Evolutionary conservation across 106 monocot genomes (phyloP), one percentile per base, ranked within the genome.

Genomic region (Dendrobium catenatum): DNA sequence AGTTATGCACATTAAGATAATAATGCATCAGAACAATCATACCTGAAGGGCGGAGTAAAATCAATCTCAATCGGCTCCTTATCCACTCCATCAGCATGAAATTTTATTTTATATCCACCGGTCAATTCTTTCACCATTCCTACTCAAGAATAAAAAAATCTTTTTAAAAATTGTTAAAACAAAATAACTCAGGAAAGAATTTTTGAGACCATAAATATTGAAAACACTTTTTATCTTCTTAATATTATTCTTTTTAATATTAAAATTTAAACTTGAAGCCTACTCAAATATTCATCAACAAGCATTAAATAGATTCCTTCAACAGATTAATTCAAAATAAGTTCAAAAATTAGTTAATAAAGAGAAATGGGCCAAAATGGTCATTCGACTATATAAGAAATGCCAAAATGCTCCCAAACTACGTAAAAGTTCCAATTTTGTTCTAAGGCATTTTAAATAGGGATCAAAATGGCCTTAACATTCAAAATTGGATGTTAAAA

Each of bases 21-120:
- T 77, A 76, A 76, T 48, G 40, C 48, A 73, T 48, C 26, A n/a
- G 20, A 56, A 18, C 16, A 77, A 46, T 18, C 24, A 40, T 84
- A 94, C 97, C 89, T 92, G 83, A 97, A 97, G 16, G 97, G 97
- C 40, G 97, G 97, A 73, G 97, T 92, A 76, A 96, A 96, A 83
- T 96, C 96, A 82, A 97, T 97, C 81, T 97, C 94, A 75, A 97
- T 86, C 17, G 94, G 97, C 56, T 94, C 94, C 26, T 86, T 92
- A 78, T 92, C 88, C 26, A 89, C 81, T 4, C 97, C 97, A 86
- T 93, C 89, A 19, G 97, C 85, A 89, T 94, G 94, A 42, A 92
- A 97, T 83, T 85, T 89, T 80, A 97, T 91, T 79, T 93, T 97
- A 75, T 97, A 97, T 27, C 94, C 90, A 81, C 97, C 97, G 2